Conservation (phyloP, 2,329 filamentous ascomycete species). For the Penicillium sp. region DNA sequence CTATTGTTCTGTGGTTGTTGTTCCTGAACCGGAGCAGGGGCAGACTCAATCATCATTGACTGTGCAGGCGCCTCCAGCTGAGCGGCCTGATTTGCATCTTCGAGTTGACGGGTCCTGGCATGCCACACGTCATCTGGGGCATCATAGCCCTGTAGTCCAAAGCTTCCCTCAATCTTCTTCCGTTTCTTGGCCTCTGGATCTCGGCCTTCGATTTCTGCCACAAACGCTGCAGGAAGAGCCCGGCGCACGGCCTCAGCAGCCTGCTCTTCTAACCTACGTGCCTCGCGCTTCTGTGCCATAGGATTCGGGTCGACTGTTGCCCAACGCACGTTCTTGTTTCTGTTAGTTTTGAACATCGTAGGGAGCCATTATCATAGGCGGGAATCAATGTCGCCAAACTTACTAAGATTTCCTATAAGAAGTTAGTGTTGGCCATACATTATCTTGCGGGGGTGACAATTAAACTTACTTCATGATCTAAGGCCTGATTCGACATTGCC, state of each 20-base stretch:
- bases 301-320: slow-evolving; percentile 96
- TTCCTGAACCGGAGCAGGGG: slow-evolving; percentile 28
- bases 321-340: slow-evolving; percentile 76
- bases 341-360: not conserved
- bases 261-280: slow-evolving; percentile 85
- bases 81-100: slow-evolving; percentile 60
- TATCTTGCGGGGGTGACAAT: not conserved
- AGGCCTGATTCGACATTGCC: slow-evolving; percentile 89
- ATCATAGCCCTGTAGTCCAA: slow-evolving; percentile 87
- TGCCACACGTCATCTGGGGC: slow-evolving; percentile 94
- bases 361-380: not conserved
- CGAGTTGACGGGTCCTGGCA: slow-evolving; percentile 70
- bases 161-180: slow-evolving; percentile 83
- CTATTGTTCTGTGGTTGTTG: slow-evolving; percentile 51
- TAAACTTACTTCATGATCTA: slow-evolving; percentile 65
- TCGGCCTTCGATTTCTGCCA: slow-evolving; percentile 89
- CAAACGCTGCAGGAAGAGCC: slow-evolving; percentile 83
- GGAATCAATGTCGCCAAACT: not conserved
- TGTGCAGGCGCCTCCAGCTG: slow-evolving; percentile 55
- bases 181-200: slow-evolving; percentile 85
- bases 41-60: slow-evolving; percentile 48
- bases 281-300: slow-evolving; percentile 88
- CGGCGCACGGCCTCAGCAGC: slow-evolving; percentile 89
- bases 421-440: not conserved
- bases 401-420: slow-evolving; percentile 65